A percentile compares a stretch with the other conserved stretches of the same genome.
These are phyloP conservation scores for Poteriospumella lacustris DNA, from an alignment of 108 stramenopile species.

Conservation along the genomic window DNA sequence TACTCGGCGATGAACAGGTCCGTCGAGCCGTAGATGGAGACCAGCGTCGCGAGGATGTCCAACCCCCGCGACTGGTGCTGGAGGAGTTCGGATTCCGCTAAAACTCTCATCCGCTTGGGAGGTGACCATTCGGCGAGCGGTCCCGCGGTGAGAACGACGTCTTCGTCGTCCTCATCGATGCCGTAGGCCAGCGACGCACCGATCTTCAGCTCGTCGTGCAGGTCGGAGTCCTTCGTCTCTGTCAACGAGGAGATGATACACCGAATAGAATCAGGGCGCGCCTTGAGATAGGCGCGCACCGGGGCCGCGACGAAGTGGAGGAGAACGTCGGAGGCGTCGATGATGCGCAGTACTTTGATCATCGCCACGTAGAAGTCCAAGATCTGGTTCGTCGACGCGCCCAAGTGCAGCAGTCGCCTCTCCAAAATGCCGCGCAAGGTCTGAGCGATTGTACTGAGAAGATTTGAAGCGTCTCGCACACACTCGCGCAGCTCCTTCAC, in stretches of 20 bases:
- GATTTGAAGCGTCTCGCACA: background rate
- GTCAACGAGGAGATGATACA: conserved; percentile 92
- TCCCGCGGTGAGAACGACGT: too few species aligned
- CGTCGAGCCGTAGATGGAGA: conserved; percentile 95
- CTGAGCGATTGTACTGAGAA: conserved; percentile 28
- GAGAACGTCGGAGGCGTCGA: conserved; percentile 78
- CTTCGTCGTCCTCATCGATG: conserved; percentile 31
- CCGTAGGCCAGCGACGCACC: conserved; percentile 59
- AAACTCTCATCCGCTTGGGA: conserved; percentile 36
- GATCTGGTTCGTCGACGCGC: conserved; percentile 84
- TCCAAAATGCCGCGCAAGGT: conserved; percentile 51
- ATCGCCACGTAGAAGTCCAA: conserved; percentile 90
- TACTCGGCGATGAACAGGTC: conserved; percentile 95
- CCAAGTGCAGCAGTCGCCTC: conserved; percentile 80
- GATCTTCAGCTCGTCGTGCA: conserved; percentile 85
- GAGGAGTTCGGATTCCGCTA: conserved; percentile 6
- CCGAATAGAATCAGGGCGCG: conserved; percentile 79
- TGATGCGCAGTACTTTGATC: conserved; percentile 69
- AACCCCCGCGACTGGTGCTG: conserved; percentile 38
- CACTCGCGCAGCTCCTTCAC: conserved; percentile 40
- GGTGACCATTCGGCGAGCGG: conserved; percentile 51
- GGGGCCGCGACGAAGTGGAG: conserved; percentile 76
- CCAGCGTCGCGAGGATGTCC: conserved; percentile 86
- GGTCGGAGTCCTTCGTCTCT: conserved; percentile 76
- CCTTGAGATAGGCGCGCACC: conserved; percentile 73